A percentile compares a stretch with the other conserved stretches of the same genome.
phyloP scores from a whole-genome alignment of 73 alveolate genomes.

The Uronychia setigera region DNA sequence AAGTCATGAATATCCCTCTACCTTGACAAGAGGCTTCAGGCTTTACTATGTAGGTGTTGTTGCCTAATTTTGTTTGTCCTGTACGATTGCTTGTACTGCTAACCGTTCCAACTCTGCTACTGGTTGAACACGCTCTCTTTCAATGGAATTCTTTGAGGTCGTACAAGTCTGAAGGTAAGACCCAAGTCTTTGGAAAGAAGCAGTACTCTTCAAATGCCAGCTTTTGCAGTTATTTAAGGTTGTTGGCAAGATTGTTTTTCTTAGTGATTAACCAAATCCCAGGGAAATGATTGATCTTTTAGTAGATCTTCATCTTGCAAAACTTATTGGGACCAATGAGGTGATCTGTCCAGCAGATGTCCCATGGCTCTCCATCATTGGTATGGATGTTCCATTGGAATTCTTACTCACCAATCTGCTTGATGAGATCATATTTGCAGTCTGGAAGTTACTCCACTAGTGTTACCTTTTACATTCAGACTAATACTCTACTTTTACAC shows the following conservation, averaged over 20 bases:
- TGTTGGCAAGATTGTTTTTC: slow-evolving; percentile 79
- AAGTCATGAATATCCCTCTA: slow-evolving; percentile 56
- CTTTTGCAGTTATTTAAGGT: slow-evolving; percentile 68
- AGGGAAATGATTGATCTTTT: slow-evolving; percentile 85
- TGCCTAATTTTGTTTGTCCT: no score
- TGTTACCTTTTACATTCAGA: not conserved
- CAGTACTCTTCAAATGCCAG: slow-evolving; percentile 66
- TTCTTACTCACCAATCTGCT: not conserved
- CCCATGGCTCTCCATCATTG: not conserved
- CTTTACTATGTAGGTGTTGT: slow-evolving; percentile 51
- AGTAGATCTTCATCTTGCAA: slow-evolving; percentile 35
- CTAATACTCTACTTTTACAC: not conserved
- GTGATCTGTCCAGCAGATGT: slow-evolving; percentile 32
- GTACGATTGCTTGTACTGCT: no score
- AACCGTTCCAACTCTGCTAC: no score
- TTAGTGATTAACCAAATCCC: slow-evolving; percentile 81
- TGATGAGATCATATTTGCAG: slow-evolving; percentile 7
- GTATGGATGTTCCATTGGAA: not conserved
- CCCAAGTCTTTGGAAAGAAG: slow-evolving; percentile 82
- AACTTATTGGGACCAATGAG: slow-evolving; percentile 39
- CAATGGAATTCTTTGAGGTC: slow-evolving; percentile 44
- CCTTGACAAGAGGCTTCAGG: slow-evolving; percentile 74
- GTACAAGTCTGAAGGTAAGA: slow-evolving; percentile 76
- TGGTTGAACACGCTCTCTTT: no score
- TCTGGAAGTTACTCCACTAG: not conserved